Conservation (phyloP, 768 basidiomycete species). For the Trametes cinnabarina region DNA sequence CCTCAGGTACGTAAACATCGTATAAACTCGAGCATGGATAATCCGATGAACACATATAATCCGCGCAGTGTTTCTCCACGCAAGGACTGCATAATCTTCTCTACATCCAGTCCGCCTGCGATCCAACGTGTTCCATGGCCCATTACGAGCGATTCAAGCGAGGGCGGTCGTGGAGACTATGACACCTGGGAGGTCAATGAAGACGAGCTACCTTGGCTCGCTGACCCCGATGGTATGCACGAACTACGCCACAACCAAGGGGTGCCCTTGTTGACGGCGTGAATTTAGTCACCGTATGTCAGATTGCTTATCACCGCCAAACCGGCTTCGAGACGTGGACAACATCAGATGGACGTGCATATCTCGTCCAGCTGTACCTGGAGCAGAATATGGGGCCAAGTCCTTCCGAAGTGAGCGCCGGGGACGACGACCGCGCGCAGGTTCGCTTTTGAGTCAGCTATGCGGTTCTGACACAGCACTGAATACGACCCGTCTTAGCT, state of each 20-base stretch:
- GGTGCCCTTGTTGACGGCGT: not conserved
- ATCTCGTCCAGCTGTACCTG: conserved; percentile 68
- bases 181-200: conserved; percentile 73
- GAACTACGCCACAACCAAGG: not conserved
- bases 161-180: conserved; percentile 42
- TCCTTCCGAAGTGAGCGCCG: conserved; percentile 19
- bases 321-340: conserved; percentile 78
- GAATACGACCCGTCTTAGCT: conserved; percentile 5
- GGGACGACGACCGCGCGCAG: conserved; percentile 18
- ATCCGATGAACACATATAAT: not conserved
- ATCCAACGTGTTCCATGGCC: conserved; percentile 89
- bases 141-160: conserved; percentile 40
- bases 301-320: conserved; percentile 57
- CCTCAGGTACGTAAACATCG: conserved; percentile 50
- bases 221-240: conserved; percentile 64
- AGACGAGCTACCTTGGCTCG: conserved; percentile 68
- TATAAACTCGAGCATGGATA: no score
- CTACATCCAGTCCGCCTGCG: conserved; percentile 70
- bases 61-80: conserved; percentile 68
- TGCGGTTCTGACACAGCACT: no score
- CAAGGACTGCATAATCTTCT: conserved; percentile 65
- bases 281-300: conserved; percentile 56
- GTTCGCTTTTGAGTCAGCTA: no score
- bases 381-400: conserved; percentile 25
- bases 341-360: conserved; percentile 80